Conservation (phyloP, 2,329 filamentous ascomycete species). For the Trichoderma sp. region DNA sequence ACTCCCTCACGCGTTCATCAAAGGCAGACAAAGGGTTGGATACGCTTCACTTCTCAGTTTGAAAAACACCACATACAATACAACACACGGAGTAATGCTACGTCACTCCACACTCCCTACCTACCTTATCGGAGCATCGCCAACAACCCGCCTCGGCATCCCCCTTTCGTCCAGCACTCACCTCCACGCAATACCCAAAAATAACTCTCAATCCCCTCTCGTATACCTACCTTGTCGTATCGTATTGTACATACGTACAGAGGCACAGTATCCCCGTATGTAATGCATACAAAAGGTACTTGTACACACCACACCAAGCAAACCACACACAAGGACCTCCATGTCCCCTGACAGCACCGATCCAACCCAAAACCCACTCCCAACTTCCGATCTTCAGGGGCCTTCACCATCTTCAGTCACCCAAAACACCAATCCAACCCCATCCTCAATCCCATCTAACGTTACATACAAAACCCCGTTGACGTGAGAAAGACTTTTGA, state of each 20-base stretch:
- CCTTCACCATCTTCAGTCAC: slow-evolving; percentile 4
- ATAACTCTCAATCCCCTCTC: background rate
- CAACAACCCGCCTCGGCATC: slow-evolving; percentile 10
- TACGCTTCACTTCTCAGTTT: background rate
- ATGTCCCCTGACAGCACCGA: background rate
- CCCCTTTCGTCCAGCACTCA: slow-evolving; percentile 17
- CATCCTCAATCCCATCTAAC: background rate
- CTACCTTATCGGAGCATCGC: slow-evolving; percentile 2
- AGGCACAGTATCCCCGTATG: no score
- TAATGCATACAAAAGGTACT: no score
- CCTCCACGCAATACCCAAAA: background rate
- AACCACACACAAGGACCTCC: slow-evolving; percentile 8
- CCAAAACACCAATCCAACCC: background rate
- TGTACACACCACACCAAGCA: background rate
- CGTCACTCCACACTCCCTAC: background rate
- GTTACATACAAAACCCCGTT: no score
- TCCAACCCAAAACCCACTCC: slow-evolving; percentile 4
- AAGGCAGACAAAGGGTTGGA: background rate
- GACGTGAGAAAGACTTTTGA: background rate
- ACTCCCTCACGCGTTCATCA: background rate
- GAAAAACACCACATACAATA: background rate
- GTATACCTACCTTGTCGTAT: background rate
- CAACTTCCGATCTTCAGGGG: slow-evolving; percentile 32
- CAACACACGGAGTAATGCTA: no score
- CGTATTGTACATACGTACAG: no score